phyloP scores from a whole-genome alignment of 257 asterid genomes.

The Ilex asprella region DNA sequence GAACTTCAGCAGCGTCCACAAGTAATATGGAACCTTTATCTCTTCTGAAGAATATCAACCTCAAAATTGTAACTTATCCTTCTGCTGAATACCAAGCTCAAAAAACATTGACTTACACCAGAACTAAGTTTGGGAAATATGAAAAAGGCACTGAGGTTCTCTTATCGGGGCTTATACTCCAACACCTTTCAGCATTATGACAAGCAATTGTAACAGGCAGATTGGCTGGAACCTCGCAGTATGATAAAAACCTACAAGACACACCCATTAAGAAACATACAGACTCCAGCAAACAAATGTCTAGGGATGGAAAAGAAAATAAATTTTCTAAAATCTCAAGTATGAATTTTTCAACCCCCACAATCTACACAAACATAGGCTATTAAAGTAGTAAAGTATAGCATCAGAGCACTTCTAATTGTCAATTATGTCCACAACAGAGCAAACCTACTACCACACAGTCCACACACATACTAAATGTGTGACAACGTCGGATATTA shows the following conservation, averaged over 20 bases:
- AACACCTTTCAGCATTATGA: conserved; percentile 73
- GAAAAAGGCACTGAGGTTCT: conserved; percentile 58
- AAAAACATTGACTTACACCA: conserved; percentile 49
- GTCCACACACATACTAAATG: neutral
- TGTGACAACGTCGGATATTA: neutral
- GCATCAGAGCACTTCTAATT: neutral
- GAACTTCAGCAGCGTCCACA: conserved; percentile 18
- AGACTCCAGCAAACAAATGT: no score
- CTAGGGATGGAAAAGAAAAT: no score
- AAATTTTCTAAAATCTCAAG: no score
- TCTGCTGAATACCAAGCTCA: no score
- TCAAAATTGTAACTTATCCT: neutral
- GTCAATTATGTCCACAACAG: neutral
- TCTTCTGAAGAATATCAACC: conserved; percentile 10
- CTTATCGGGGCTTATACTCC: conserved; percentile 59
- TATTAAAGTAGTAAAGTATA: no score
- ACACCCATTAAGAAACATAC: conserved; percentile 3
- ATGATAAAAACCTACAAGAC: conserved; percentile 58
- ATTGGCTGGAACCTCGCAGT: conserved; percentile 60
- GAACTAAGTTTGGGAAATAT: conserved; percentile 60
- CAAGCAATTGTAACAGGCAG: conserved; percentile 81
- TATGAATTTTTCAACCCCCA: no score
- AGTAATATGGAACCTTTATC: neutral
- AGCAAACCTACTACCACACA: neutral
- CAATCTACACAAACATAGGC: no score